Evolutionary conservation across 768 basidiomycete species (phyloP).

Genomic region (Lentinus tigrinus): DNA sequence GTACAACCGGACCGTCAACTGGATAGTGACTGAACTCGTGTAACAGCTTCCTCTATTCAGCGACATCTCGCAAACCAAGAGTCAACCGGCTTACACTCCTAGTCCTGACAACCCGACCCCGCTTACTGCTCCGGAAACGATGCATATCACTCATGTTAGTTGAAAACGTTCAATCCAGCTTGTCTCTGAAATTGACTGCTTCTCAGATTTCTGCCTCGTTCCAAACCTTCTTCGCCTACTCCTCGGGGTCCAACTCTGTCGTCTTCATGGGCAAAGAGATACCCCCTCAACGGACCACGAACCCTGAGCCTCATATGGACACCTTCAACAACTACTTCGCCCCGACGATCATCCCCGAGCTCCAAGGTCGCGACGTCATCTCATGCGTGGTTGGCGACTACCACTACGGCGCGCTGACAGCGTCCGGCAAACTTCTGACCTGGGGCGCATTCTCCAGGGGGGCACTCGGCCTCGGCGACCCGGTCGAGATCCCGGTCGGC

Average conservation of each 20-base stretch:
- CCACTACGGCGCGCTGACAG: conserved; percentile 84
- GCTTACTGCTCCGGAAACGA: conserved; percentile 37
- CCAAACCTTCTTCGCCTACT: conserved; percentile 77
- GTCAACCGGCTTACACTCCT: conserved; percentile 36
- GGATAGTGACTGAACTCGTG: neutral
- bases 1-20: conserved; percentile 21
- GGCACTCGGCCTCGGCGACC: conserved; percentile 85
- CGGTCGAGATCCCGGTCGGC: conserved; percentile 48
- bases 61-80: conserved; percentile 51
- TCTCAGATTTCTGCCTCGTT: conserved; percentile 83
- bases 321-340: neutral
- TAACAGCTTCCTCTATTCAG: conserved; percentile 72
- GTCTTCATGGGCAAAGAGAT: conserved; percentile 66
- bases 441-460: conserved; percentile 80
- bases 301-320: neutral
- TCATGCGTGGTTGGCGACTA: conserved; percentile 92
- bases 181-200: too few relatives aligned
- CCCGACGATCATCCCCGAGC: conserved; percentile 65
- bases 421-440: conserved; percentile 70
- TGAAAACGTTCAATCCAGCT: neutral
- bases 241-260: conserved; percentile 65
- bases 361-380: conserved; percentile 80
- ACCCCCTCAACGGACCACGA: neutral
- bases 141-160: conserved; percentile 79
- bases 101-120: conserved; percentile 27